These are phyloP conservation scores for Trapa bicornis DNA, from an alignment of 345 rosid genomes.

Conservation along the genomic window DNA sequence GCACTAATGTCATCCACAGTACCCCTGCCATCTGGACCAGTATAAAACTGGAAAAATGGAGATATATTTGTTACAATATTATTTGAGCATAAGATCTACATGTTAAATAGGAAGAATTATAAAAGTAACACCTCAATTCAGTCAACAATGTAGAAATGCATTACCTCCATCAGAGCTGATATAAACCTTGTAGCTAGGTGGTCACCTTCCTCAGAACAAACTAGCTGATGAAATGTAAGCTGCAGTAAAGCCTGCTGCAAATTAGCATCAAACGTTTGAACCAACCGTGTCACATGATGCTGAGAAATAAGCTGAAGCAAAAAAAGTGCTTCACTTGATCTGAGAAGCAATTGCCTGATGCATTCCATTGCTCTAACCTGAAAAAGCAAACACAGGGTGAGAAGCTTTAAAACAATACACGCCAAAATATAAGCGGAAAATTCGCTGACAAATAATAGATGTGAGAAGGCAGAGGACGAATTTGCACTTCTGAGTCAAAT, in stretches of 20 bases:
- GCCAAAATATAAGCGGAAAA: slow-evolving; percentile 7
- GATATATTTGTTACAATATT: neutral
- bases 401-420: neutral
- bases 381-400: neutral
- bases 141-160: neutral
- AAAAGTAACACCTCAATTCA: neutral
- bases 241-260: slow-evolving; percentile 50
- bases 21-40: slow-evolving; percentile 96
- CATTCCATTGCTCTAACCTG: slow-evolving; percentile 99
- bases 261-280: slow-evolving; percentile 70
- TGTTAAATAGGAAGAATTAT: neutral
- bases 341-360: slow-evolving; percentile 81
- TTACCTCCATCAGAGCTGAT: slow-evolving; percentile 87
- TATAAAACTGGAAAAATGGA: slow-evolving; percentile 56
- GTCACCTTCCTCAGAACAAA: slow-evolving; percentile 96
- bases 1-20: slow-evolving; percentile 90
- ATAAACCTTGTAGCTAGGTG: slow-evolving; percentile 72
- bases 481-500: neutral
- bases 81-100: neutral
- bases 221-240: slow-evolving; percentile 82
- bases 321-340: slow-evolving; percentile 95
- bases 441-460: neutral
- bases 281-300: slow-evolving; percentile 71
- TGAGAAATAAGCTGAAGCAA: slow-evolving; percentile 82
- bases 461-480: slow-evolving; percentile 7